phyloP scores from a whole-genome alignment of 2,329 filamentous ascomycete species.

The Mariannaea elegans region DNA sequence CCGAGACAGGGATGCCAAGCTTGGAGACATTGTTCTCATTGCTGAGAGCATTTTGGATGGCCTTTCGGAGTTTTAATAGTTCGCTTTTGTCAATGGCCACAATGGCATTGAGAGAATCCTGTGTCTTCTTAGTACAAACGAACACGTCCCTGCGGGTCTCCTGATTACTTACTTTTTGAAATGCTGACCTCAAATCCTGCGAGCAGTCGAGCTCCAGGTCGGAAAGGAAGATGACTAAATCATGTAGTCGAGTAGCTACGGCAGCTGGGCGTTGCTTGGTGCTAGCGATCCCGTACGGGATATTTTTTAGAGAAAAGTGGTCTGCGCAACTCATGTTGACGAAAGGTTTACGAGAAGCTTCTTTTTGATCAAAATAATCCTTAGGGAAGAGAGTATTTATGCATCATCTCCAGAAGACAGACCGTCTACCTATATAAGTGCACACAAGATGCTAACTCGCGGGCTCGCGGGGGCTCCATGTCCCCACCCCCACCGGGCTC shows the following conservation, averaged over 20 bases:
- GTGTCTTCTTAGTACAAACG: not conserved
- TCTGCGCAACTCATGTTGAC: conserved; percentile 5
- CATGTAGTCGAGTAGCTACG: conserved; percentile 9
- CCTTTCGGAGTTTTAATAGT: conserved; percentile 1
- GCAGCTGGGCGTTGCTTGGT: conserved; percentile 1
- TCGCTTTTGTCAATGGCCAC: conserved; percentile 8
- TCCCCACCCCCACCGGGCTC: conserved; percentile 15
- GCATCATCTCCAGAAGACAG: not conserved
- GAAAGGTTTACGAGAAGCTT: not conserved
- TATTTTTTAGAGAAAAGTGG: conserved; percentile 17
- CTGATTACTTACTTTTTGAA: not conserved
- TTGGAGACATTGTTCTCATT: conserved; percentile 4
- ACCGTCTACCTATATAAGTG: not conserved
- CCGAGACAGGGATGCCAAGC: not conserved
- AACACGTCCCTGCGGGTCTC: too few species aligned
- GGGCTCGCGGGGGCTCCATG: too few species aligned
- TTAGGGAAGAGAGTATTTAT: not conserved
- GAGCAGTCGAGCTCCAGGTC: conserved; percentile 2
- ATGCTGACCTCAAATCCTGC: not conserved
- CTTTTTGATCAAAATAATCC: not conserved
- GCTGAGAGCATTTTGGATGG: not conserved
- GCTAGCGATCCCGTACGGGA: conserved; percentile 16
- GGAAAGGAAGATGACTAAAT: conserved; percentile 10
- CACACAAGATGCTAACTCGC: too few species aligned
- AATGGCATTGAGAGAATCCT: conserved; percentile 11